A percentile compares a stretch with the other conserved stretches of the same genome.
Conservation (phyloP, 2,329 filamentous ascomycete genomes). For the Juglanconis juglandina region DNA sequence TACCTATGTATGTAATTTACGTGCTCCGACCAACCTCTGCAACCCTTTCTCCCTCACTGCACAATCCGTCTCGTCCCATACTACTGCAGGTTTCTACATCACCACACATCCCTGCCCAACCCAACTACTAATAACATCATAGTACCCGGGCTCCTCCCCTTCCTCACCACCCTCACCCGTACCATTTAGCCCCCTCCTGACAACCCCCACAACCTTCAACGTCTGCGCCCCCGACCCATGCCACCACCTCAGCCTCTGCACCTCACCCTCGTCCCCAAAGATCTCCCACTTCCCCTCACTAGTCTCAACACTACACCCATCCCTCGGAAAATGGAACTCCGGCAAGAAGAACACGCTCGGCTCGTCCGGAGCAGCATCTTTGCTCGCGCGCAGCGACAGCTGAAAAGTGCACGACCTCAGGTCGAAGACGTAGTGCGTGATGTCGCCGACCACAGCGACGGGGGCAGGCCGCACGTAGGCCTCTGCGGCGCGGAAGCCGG, state of each 20-base stretch:
- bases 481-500: slow-evolving; percentile 85
- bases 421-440: slow-evolving; percentile 76
- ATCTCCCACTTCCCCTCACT: slow-evolving; percentile 90
- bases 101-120: slow-evolving; percentile 48
- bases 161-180: slow-evolving; percentile 59
- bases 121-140: slow-evolving; percentile 62
- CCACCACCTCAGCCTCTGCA: slow-evolving; percentile 89
- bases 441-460: slow-evolving; percentile 67
- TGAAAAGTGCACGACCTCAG: slow-evolving; percentile 74
- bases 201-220: slow-evolving; percentile 71
- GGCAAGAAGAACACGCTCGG: slow-evolving; percentile 85
- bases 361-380: slow-evolving; percentile 49
- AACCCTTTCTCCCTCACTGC: no score
- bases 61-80: neutral
- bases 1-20: no score
- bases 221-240: slow-evolving; percentile 81
- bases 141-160: slow-evolving; percentile 72
- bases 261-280: slow-evolving; percentile 61
- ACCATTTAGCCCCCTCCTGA: slow-evolving; percentile 56
- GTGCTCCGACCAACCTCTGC: no score
- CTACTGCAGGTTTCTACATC: slow-evolving; percentile 40
- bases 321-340: slow-evolving; percentile 84
- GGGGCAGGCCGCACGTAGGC: slow-evolving; percentile 87
- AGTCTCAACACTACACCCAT: slow-evolving; percentile 68
- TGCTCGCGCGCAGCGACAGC: slow-evolving; percentile 63